Conservation (phyloP, 1,284 basidiomycete species). For the Pyrrhoderma noxium region DNA sequence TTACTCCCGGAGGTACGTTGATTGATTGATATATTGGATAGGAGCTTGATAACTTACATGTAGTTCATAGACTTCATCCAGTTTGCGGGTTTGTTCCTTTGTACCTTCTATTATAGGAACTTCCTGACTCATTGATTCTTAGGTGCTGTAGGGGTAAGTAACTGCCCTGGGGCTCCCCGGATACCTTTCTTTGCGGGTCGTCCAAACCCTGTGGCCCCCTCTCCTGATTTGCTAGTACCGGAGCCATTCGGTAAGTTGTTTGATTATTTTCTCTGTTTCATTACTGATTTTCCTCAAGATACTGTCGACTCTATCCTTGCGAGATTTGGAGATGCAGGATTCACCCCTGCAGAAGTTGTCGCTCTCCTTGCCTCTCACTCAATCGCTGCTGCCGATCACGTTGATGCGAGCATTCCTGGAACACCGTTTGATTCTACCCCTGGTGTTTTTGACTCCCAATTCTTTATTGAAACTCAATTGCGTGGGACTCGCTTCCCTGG, state of each 20-base stretch:
- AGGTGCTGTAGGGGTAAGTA: conserved; percentile 26
- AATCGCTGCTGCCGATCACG: conserved; percentile 30
- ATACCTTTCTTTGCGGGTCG: conserved; percentile 34
- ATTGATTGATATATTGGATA: conserved; percentile 20
- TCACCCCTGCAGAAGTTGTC: conserved; percentile 34
- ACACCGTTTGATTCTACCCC: conserved; percentile 37
- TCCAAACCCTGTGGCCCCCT: conserved; percentile 26
- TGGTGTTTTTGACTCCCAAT: conserved; percentile 31
- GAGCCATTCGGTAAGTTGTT: conserved; percentile 31
- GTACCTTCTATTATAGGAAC: too few species aligned
- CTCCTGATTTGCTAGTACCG: conserved; percentile 33
- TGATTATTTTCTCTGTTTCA: conserved; percentile 7
- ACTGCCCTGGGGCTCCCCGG: conserved; percentile 36
- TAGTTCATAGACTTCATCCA: conserved; percentile 21
- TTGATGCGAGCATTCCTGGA: conserved; percentile 26
- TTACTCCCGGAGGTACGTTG: conserved; percentile 25
- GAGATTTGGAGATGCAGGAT: conserved; percentile 36
- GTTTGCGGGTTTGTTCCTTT: too few species aligned
- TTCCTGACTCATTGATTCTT: too few species aligned
- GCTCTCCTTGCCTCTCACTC: conserved; percentile 36
- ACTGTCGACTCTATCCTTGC: conserved; percentile 32
- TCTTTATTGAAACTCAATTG: conserved; percentile 34
- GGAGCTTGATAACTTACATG: too few species aligned
- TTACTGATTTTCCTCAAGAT: conserved; percentile 23
- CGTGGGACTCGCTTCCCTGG: conserved; percentile 19